Base-by-base conservation (phyloP, 169 alveolate species). In the Cryptosporidium xiaoi region DNA sequence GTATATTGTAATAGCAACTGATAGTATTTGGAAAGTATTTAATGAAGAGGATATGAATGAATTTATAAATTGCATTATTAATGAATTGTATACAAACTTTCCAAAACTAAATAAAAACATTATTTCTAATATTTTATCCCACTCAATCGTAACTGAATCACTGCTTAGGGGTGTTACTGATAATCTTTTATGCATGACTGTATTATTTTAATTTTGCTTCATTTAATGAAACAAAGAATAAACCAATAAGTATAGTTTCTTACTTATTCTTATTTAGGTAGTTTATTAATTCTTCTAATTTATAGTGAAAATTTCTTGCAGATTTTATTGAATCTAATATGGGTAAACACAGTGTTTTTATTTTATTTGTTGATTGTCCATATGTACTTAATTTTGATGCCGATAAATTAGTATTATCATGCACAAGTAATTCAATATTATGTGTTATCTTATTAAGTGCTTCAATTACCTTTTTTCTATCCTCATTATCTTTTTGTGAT, bases 91-190 rank as follows among this genome's bases (percentile, higher is more conserved):
- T 36, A 8, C 29, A 24, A 44, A 60, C 4, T 77, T 27, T 77
- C 64, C 69, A 40, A 58, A 44, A 5, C 44, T 77, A 33, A 77
- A 62, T 16, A 77, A 60, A 62, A 36, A 77, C 15, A 77, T 60
- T 12, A 77, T 77, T 44, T 77, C 85, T 56, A 77, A 64, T 18
- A 60, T 60, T 12, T 2, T 77, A 29, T 56, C 85, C 2, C 85
- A 77, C 29, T 77, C 65, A 12, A 36, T 77, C 15, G 62, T 77
- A 77, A 77, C 85, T 10, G 85, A 77, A 44, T 56, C 85, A 56
- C 24, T 77, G 15, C 46, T 77, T 36, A 77, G 85, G 50, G 85
- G 85, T 36, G 85, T 56, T n/a, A 77, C 71, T 18, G 85, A 77
- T 36, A 77, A 77, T 24, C 60, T 44, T 10, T 12, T 60, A 16